Percentiles rank a stretch among this genome's conserved stretches.
phyloP scores from a whole-genome alignment of 2,329 filamentous ascomycete genomes.

The Mycosphaerella sp. region DNA sequence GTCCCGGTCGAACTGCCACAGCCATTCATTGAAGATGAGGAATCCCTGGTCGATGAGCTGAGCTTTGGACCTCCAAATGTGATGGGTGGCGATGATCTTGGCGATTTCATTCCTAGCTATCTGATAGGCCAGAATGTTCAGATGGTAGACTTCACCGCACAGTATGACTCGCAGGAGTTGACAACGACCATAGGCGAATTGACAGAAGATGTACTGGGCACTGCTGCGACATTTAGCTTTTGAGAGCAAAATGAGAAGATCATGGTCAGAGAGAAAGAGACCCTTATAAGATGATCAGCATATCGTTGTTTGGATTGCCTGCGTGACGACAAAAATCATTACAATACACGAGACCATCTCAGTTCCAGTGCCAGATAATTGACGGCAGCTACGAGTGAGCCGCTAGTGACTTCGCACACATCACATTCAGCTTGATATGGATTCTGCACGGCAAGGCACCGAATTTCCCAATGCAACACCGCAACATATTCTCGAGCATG shows the following conservation, averaged over 20 bases:
- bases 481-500: too few relatives aligned
- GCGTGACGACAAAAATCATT: too few relatives aligned
- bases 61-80: constrained; percentile 9
- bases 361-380: too few relatives aligned
- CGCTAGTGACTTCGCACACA: too few relatives aligned
- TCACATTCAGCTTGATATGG: too few relatives aligned
- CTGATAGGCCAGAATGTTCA: constrained; percentile 1
- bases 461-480: too few relatives aligned
- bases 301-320: too few relatives aligned
- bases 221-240: constrained; percentile 10
- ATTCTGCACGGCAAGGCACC: too few relatives aligned
- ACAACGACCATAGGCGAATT: constrained; percentile 7
- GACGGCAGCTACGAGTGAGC: too few relatives aligned
- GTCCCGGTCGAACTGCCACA: not conserved
- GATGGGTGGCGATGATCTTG: not conserved
- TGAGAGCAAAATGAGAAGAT: not conserved
- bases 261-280: not conserved
- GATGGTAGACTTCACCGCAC: not conserved
- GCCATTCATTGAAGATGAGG: not conserved
- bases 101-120: constrained; percentile 4
- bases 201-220: constrained; percentile 8
- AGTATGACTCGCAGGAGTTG: constrained; percentile 11
- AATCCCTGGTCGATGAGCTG: not conserved
- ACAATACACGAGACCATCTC: too few relatives aligned
- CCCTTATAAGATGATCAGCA: too few relatives aligned